Percentiles rank a stretch among this genome's conserved stretches.
Evolutionary conservation across 768 basidiomycete genomes (phyloP).

Genomic region (Suillus lakei): DNA sequence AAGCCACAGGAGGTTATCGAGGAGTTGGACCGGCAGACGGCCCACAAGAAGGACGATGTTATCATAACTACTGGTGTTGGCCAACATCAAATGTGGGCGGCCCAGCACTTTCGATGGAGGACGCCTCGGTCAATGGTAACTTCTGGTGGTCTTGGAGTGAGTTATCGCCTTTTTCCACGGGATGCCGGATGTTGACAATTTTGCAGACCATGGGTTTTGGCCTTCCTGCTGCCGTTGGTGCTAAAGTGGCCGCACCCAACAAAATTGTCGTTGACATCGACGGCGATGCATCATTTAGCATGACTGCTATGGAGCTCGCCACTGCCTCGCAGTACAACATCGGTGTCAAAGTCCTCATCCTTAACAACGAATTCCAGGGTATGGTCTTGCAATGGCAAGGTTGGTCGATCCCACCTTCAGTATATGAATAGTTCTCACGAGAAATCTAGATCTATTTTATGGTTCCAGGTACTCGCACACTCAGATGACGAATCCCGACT

Average conservation of each 20-base stretch:
- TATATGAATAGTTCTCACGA: conserved; percentile 7
- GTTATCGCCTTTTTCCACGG: conserved; percentile 36
- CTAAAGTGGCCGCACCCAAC: conserved; percentile 93
- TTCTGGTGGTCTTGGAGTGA: conserved; percentile 91
- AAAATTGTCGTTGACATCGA: conserved; percentile 97
- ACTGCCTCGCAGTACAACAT: conserved; percentile 92
- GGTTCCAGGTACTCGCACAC: conserved; percentile 97
- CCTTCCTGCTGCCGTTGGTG: conserved; percentile 91
- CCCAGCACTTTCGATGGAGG: conserved; percentile 91
- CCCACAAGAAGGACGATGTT: conserved; percentile 82
- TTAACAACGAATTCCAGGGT: conserved; percentile 98
- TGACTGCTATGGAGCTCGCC: conserved; percentile 99
- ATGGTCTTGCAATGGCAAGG: conserved; percentile 99
- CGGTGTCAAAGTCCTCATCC: conserved; percentile 90
- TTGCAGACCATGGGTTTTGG: conserved; percentile 97
- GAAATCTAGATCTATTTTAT: conserved; percentile 83
- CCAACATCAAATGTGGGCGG: conserved; percentile 99
- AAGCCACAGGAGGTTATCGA: conserved; percentile 98
- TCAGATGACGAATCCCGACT: conserved; percentile 94
- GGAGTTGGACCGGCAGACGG: conserved; percentile 85
- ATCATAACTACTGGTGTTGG: conserved; percentile 94
- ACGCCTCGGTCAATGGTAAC: conserved; percentile 88
- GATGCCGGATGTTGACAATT: conserved; percentile 1
- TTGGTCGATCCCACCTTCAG: conserved; percentile 35
- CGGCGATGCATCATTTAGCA: conserved; percentile 97